Percentiles rank a stretch among this genome's conserved stretches.
phyloP scores from a whole-genome alignment of 441 rosid genomes.

The Lepidium campestre region DNA sequence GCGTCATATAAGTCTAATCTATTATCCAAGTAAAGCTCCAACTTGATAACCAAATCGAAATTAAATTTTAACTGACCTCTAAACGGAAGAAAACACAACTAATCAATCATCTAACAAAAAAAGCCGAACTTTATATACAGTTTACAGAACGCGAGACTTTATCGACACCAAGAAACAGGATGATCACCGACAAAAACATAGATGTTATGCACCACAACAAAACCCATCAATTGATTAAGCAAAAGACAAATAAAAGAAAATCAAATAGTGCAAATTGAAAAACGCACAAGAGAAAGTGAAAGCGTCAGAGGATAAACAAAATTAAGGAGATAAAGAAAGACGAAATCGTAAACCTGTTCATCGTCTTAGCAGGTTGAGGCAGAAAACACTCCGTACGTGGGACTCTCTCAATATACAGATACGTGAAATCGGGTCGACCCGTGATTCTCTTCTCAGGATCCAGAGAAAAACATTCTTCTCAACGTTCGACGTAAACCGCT shows the following conservation, averaged over 20 bases:
- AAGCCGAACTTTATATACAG: background rate
- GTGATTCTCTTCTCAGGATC: too few relatives aligned
- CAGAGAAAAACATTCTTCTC: too few relatives aligned
- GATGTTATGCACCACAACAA: background rate
- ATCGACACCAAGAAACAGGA: background rate
- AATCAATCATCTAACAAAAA: background rate
- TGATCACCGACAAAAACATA: background rate
- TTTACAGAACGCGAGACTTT: background rate
- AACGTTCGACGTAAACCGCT: too few relatives aligned
- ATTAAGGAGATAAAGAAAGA: background rate
- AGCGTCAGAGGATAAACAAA: background rate
- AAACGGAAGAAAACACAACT: background rate
- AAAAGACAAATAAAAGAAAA: background rate
- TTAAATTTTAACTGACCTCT: background rate
- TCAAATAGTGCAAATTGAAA: background rate
- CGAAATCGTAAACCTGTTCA: conserved; percentile 14
- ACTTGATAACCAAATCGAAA: background rate
- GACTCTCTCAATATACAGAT: too few relatives aligned
- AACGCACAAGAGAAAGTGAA: background rate
- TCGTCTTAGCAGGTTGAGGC: background rate
- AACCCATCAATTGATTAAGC: background rate
- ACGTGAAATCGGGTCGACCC: too few relatives aligned
- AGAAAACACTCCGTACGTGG: background rate
- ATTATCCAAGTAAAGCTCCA: conserved; percentile 2
- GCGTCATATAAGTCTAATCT: background rate